A percentile compares a stretch with the other conserved stretches of the same genome.
These are phyloP conservation scores for Solanum lycopersicoides DNA, from an alignment of 257 asterid genomes.

Conservation along the genomic window DNA sequence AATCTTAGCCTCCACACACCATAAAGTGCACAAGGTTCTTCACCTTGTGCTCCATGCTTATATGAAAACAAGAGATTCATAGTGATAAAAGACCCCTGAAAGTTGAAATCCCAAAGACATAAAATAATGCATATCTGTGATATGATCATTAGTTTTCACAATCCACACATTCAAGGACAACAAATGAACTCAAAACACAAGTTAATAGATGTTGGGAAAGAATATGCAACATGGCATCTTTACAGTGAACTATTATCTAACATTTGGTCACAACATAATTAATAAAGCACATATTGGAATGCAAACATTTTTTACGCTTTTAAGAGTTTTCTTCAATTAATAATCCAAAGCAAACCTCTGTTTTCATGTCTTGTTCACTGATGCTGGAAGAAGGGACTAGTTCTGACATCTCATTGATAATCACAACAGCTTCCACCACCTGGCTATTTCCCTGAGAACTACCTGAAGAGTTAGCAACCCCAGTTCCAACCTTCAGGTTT, in stretches of 20 bases:
- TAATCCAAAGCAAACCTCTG: slow-evolving; percentile 57
- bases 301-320: background rate
- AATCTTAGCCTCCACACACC: background rate
- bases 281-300: background rate
- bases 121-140: background rate
- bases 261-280: background rate
- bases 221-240: background rate
- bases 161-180: background rate
- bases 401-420: slow-evolving; percentile 42
- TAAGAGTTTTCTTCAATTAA: background rate
- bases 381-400: slow-evolving; percentile 37
- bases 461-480: slow-evolving; percentile 42
- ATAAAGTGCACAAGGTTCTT: background rate
- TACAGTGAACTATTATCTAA: background rate
- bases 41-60: background rate
- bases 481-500: slow-evolving; percentile 68
- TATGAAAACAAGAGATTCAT: background rate
- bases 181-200: background rate
- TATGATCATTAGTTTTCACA: background rate
- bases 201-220: background rate
- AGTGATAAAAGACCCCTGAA: background rate
- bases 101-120: background rate
- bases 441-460: slow-evolving; percentile 25
- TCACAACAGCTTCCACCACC: slow-evolving; percentile 65
- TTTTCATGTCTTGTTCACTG: slow-evolving; percentile 34